A percentile compares a stretch with the other conserved stretches of the same genome.
Conservation (phyloP, 1,139 yeast species). For the Candida tetrigidarum region DNA sequence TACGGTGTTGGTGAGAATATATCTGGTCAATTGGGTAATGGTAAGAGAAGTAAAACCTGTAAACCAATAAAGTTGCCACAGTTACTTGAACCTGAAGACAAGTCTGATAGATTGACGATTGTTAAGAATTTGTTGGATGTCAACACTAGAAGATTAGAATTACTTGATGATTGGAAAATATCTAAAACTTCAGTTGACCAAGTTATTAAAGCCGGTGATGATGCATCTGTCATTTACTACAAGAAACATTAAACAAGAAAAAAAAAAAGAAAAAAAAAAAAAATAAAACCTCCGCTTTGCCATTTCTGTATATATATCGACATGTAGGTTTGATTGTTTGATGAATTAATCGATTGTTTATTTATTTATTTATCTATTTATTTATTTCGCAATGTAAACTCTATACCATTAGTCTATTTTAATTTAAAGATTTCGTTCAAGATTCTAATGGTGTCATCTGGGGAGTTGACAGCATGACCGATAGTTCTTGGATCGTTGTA, state of each 20-base stretch:
- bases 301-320: neutral
- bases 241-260: constrained; percentile 25
- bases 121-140: constrained; percentile 36
- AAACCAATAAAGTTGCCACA: constrained; percentile 61
- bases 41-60: constrained; percentile 63
- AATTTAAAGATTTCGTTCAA: constrained; percentile 78
- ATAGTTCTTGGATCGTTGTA: constrained; percentile 89
- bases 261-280: no score
- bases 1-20: constrained; percentile 85
- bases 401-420: constrained; percentile 17
- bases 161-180: constrained; percentile 33
- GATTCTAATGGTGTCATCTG: constrained; percentile 85
- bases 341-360: no score
- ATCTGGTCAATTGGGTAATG: constrained; percentile 83
- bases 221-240: constrained; percentile 68
- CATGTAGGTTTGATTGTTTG: no score
- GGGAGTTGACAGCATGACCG: constrained; percentile 91
- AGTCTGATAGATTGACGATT: constrained; percentile 23
- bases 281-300: no score
- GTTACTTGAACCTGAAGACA: constrained; percentile 58
- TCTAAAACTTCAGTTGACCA: constrained; percentile 46
- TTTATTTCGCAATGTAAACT: neutral
- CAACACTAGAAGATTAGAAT: constrained; percentile 50
- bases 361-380: constrained; percentile 4
- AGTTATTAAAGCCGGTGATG: constrained; percentile 64